phyloP scores from a whole-genome alignment of 2,329 filamentous ascomycete species.

The Myriosclerotinia scirpicola region DNA sequence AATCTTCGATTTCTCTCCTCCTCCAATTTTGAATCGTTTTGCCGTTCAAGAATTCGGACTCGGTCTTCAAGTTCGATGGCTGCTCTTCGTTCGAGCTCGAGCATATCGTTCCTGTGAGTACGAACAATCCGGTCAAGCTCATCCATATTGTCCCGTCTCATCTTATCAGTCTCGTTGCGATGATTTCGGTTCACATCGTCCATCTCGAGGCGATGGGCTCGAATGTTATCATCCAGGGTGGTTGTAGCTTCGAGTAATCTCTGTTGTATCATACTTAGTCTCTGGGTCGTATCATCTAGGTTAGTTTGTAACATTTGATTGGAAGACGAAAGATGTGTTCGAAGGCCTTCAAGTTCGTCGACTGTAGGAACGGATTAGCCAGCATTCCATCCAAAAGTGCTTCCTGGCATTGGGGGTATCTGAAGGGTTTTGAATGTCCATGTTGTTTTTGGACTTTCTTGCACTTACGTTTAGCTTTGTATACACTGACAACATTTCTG shows the following conservation, averaged over 20 bases:
- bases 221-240: conserved; percentile 50
- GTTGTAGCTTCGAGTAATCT: conserved; percentile 51
- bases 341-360: conserved; percentile 51
- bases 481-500: conserved; percentile 71
- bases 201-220: conserved; percentile 52
- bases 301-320: conserved; percentile 65
- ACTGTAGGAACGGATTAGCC: conserved; percentile 30
- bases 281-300: conserved; percentile 58
- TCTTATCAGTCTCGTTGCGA: conserved; percentile 55
- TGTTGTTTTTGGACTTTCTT: too few species aligned
- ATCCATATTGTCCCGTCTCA: conserved; percentile 50
- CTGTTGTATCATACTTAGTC: conserved; percentile 36
- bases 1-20: conserved; percentile 59
- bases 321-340: conserved; percentile 36
- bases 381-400: not conserved
- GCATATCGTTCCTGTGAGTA: conserved; percentile 67
- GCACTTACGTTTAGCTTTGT: conserved; percentile 58
- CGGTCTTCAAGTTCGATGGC: conserved; percentile 46
- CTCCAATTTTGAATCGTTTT: conserved; percentile 54
- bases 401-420: not conserved
- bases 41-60: conserved; percentile 39
- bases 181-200: conserved; percentile 56
- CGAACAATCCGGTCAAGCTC: conserved; percentile 59
- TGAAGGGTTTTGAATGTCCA: too few species aligned
- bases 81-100: conserved; percentile 61